Base-by-base conservation (phyloP, 2,329 filamentous ascomycete genomes). In the Cadophora sp. region DNA sequence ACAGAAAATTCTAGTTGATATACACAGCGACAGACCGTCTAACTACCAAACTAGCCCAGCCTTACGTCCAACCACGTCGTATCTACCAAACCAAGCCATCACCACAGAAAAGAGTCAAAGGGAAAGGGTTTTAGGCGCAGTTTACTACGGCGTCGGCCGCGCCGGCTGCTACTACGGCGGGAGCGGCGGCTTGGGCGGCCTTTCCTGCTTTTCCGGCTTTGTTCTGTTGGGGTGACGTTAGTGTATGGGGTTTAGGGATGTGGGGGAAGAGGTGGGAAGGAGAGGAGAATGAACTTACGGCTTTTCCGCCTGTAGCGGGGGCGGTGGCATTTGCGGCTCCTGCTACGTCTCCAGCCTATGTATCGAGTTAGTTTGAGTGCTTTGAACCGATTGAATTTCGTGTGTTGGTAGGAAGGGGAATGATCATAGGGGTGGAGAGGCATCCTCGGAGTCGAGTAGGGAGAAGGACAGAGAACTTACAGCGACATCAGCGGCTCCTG, bases 141-240 rank as follows among this genome's bases (percentile, higher is more conserved):
- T 46, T 27, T 19, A 24, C 29, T 5, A 11, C 50, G 24, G 50
- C 50, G 50, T 27, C 50, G 19, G 24, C n/a, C 4, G 11, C 48
- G 4, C 7, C 48, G 37, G 27, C 64, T 26, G 59, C 60, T 31
- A 26, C 64, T 5, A 31, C 58, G 9, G 22, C 53, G 27, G 61
- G 34, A 19, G 61, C 60, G 16, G 60, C 46, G 22, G 59, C 60
- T 60, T 60, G 34, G 12, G 48, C 34, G 27, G 64, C 64, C 27
- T 66, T 66, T 24, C 40, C 55, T n/a, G 26, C 64, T 26, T 66
- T 66, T 26, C 46, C 56, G 14, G 29, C 59, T 46, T 62, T 62
- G 59, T 37, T 29, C 40, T 46, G 37, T 62, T 31, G 14, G 9
- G 16, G 14, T 19, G 40, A 11, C 7, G 51, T 62, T 50, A 40